phyloP scores from a whole-genome alignment of 2,329 filamentous ascomycete genomes.

The Beauveria caledonica region DNA sequence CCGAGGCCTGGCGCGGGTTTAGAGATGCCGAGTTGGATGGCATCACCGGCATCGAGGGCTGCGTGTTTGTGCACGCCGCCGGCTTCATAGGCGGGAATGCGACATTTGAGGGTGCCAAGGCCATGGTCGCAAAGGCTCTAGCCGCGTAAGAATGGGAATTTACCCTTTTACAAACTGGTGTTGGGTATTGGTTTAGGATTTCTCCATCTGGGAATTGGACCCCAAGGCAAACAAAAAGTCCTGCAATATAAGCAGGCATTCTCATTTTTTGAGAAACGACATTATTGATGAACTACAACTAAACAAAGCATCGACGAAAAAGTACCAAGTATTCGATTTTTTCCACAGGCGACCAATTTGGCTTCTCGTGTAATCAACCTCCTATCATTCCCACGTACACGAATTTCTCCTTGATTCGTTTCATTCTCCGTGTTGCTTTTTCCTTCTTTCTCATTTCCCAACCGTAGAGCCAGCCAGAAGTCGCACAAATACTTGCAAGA shows the following conservation, averaged over 20 bases:
- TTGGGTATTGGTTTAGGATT: neutral
- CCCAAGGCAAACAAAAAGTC: neutral
- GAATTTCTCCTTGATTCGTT: neutral
- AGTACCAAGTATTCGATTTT: neutral
- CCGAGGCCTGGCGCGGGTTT: slow-evolving; percentile 85
- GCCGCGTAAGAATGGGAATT: slow-evolving; percentile 24
- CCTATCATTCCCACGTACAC: neutral
- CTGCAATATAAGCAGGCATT: neutral
- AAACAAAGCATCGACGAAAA: neutral
- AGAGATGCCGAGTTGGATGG: slow-evolving; percentile 77
- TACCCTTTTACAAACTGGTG: neutral
- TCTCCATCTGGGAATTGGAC: neutral
- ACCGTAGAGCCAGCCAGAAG: neutral
- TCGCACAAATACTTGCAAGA: neutral
- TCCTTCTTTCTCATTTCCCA: neutral
- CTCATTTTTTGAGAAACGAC: neutral
- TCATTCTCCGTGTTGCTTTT: too few relatives aligned
- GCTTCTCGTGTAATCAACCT: neutral
- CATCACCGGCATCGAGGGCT: slow-evolving; percentile 59
- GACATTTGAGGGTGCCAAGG: slow-evolving; percentile 78
- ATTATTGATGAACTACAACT: neutral
- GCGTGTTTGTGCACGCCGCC: slow-evolving; percentile 87
- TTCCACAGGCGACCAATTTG: neutral
- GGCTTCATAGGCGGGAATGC: slow-evolving; percentile 96
- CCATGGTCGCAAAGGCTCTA: slow-evolving; percentile 75